Conservation (phyloP, 139 green algal species). For the Astrephomene gubernaculifera region DNA sequence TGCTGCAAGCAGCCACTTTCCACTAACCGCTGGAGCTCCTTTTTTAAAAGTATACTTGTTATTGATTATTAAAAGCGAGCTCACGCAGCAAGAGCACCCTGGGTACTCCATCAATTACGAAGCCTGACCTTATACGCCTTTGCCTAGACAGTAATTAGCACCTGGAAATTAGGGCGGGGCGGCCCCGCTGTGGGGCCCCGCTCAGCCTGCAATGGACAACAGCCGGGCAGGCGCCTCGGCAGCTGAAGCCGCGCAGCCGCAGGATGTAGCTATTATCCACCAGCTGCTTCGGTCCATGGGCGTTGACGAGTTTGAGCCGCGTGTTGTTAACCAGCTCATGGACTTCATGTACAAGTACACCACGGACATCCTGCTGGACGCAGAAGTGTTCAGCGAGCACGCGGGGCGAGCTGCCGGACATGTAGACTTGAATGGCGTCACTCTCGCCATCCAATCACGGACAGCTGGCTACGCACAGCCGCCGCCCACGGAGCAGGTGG, state of each 20-base stretch:
- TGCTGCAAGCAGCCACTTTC: too few species aligned
- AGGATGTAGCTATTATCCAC: slow-evolving; percentile 42
- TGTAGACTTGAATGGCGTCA: slow-evolving; percentile 72
- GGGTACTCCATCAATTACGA: too few species aligned
- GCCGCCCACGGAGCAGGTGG: slow-evolving; percentile 53
- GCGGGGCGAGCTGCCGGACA: slow-evolving; percentile 46
- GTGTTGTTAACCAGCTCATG: slow-evolving; percentile 79
- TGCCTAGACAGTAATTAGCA: too few species aligned
- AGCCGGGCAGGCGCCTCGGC: background rate
- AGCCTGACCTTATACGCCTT: too few species aligned
- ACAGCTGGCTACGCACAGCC: slow-evolving; percentile 56
- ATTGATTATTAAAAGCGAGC: too few species aligned
- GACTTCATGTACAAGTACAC: slow-evolving; percentile 89
- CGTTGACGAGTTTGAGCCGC: slow-evolving; percentile 82
- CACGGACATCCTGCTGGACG: slow-evolving; percentile 79
- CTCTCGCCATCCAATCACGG: slow-evolving; percentile 72
- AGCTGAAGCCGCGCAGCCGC: slow-evolving; percentile 8
- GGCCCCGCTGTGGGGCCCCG: background rate
- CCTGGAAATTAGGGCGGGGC: too few species aligned
- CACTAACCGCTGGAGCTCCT: too few species aligned
- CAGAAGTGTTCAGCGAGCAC: slow-evolving; percentile 68
- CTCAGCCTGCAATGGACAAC: slow-evolving; percentile 2
- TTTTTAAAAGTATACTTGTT: too few species aligned
- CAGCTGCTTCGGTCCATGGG: slow-evolving; percentile 69
- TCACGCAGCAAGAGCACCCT: too few species aligned